Conservation (phyloP, 1,284 basidiomycete species). For the Naganishia sp. region DNA sequence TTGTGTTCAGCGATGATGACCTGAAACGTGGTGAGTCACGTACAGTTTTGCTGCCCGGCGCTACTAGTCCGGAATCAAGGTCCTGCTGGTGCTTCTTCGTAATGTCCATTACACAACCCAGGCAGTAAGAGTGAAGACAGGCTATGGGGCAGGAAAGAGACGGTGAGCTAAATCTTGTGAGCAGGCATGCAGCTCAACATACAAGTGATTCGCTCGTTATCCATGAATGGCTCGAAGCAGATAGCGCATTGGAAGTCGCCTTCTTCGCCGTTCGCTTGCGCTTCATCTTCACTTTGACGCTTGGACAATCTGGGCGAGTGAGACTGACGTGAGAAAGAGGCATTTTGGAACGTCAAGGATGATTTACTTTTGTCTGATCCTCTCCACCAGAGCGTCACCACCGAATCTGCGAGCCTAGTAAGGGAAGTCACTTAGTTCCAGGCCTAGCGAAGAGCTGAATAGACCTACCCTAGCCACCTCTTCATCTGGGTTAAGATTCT, state of each 20-base stretch:
- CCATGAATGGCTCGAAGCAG: constrained; percentile 45
- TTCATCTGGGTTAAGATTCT: constrained; percentile 9
- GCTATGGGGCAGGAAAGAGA: constrained; percentile 3
- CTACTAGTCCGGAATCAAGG: constrained; percentile 11
- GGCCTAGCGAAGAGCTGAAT: not conserved
- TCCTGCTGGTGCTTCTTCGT: constrained; percentile 35
- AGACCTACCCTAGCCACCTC: constrained; percentile 24
- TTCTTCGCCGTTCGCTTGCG: constrained; percentile 31
- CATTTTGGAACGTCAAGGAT: not conserved
- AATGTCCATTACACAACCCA: constrained; percentile 44
- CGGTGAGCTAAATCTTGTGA: not conserved
- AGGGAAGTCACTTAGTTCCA: too few species aligned
- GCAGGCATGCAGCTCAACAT: not conserved
- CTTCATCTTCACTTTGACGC: constrained; percentile 25
- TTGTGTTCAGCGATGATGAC: not conserved
- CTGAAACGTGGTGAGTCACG: not conserved
- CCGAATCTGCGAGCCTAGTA: constrained; percentile 27
- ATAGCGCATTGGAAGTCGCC: constrained; percentile 42
- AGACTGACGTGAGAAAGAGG: not conserved
- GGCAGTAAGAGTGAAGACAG: constrained; percentile 50
- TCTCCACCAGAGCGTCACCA: constrained; percentile 31
- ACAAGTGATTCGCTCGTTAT: constrained; percentile 44
- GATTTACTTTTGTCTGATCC: constrained; percentile 32
- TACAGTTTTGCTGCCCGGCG: constrained; percentile 7
- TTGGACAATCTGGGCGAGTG: not conserved